Evolutionary conservation across 148 eudicot genomes (phyloP), one percentile per base, ranked within the genome.

Genomic region (Cornus controversa): DNA sequence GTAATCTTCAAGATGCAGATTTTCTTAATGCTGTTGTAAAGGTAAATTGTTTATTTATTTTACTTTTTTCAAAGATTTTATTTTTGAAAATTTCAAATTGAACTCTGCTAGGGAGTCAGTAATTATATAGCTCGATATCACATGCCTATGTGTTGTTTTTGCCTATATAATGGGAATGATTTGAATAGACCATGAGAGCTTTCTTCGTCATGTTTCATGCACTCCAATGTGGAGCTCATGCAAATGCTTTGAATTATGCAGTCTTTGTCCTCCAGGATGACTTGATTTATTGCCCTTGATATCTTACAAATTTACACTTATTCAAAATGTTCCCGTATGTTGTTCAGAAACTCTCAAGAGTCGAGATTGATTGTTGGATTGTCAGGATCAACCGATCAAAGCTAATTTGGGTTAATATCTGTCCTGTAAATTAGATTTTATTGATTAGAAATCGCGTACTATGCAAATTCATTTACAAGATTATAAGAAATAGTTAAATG

Each of bases 21-120:
- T 91, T 87, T 85, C 85, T 94, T 69, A 91, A 89, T 85, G 98
- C 98, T 79, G 98, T 94, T 31, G 98, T 92, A 72, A 94, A 94
- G 98, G 98, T 94, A 89, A 71, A 63, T 11, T n/a, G n/a, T n/a
- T 29, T 16, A 11, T 75, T 27, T 47, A 27, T 8, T 58, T 9
- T 63, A 9, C 66, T 29, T 5, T 31, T 57, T 53, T 45, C 22
- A 18, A 1, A 37, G 57, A 40, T 42, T 42, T 7, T 1, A 5
- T 9, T 42, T 69, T 69, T n/a, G 1, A 13, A 37, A 22, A 2
- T 40, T 8, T 40, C 28, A 22, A 25, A 68, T 69, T 69, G 72
- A n/a, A 69, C 54, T 70, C 73, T 10, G 31, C 58, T 65, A 6
- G 45, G 45, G 0, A 0, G 34, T 31, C n/a, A 63, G 69, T 37